Conservation (phyloP, 2,329 filamentous ascomycete species). For the Leptographium wingfieldii region DNA sequence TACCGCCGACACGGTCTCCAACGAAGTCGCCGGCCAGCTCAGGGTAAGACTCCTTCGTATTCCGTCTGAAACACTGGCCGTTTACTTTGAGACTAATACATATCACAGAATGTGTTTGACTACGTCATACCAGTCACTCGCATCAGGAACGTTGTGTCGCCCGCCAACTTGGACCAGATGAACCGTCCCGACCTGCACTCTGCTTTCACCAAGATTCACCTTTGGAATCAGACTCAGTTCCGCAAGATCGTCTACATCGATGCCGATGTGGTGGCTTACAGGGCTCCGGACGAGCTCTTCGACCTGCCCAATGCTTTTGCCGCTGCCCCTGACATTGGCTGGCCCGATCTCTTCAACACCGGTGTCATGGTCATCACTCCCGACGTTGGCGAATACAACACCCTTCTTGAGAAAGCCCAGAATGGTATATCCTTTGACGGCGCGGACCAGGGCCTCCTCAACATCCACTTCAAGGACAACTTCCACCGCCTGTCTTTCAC, state of each 20-base stretch:
- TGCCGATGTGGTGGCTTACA: conserved; percentile 80
- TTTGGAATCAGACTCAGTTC: conserved; percentile 88
- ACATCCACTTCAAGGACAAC: conserved; percentile 77
- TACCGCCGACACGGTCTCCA: conserved; percentile 66
- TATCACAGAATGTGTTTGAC: conserved; percentile 62
- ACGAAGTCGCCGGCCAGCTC: conserved; percentile 65
- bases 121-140: conserved; percentile 74
- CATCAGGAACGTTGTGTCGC: conserved; percentile 56
- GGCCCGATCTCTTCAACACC: conserved; percentile 98
- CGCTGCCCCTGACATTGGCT: conserved; percentile 86
- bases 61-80: background rate
- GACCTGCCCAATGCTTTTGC: conserved; percentile 46
- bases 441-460: conserved; percentile 88
- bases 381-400: conserved; percentile 77
- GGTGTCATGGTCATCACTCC: conserved; percentile 88
- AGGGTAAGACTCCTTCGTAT: conserved; percentile 35
- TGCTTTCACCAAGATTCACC: conserved; percentile 89
- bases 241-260: conserved; percentile 90
- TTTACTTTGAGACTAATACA: background rate
- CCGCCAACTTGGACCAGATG: conserved; percentile 83
- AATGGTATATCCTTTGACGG: conserved; percentile 90
- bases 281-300: conserved; percentile 89
- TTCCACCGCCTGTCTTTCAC: conserved; percentile 86
- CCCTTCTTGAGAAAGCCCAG: conserved; percentile 70
- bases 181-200: conserved; percentile 79